These are phyloP conservation scores for Eimeria acervulina DNA, from an alignment of 169 alveolate genomes.

Conservation along the genomic window DNA sequence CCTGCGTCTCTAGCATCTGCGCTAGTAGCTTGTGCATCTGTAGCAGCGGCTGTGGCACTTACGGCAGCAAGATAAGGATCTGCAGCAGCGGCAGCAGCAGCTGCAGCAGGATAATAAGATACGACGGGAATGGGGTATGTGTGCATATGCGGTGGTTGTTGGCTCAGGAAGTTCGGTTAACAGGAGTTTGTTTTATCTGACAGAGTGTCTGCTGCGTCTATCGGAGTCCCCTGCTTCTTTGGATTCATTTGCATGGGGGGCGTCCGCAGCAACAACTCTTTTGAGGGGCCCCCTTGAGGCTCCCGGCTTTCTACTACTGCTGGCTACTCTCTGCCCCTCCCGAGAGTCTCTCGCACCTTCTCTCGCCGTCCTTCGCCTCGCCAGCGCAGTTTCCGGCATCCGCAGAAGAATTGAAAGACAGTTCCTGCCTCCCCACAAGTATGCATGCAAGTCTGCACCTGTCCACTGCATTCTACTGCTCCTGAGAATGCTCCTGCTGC, in stretches of 20 bases:
- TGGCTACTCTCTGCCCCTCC: conserved; percentile 9
- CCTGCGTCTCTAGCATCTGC: background rate
- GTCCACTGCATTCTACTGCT: background rate
- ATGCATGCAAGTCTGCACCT: background rate
- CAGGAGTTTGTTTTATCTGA: conserved; percentile 35
- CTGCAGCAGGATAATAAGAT: background rate
- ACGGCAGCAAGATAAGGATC: background rate
- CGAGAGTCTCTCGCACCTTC: background rate
- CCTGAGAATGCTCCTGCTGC: background rate
- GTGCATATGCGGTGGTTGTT: background rate
- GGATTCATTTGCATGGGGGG: background rate
- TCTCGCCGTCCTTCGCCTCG: conserved; percentile 35
- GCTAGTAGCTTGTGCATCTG: background rate
- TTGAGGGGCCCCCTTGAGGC: background rate
- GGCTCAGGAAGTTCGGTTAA: background rate
- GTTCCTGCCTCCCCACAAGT: background rate
- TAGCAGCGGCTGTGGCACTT: background rate
- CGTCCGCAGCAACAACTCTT: conserved; percentile 24
- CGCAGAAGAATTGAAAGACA: background rate
- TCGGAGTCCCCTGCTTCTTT: background rate
- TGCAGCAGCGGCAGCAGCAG: background rate
- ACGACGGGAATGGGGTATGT: background rate
- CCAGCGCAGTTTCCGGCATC: background rate
- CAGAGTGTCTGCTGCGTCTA: conserved; percentile 33
- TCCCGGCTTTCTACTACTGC: conserved; percentile 32